phyloP scores from a whole-genome alignment of 768 basidiomycete species.

The Antrodiella citrinella region DNA sequence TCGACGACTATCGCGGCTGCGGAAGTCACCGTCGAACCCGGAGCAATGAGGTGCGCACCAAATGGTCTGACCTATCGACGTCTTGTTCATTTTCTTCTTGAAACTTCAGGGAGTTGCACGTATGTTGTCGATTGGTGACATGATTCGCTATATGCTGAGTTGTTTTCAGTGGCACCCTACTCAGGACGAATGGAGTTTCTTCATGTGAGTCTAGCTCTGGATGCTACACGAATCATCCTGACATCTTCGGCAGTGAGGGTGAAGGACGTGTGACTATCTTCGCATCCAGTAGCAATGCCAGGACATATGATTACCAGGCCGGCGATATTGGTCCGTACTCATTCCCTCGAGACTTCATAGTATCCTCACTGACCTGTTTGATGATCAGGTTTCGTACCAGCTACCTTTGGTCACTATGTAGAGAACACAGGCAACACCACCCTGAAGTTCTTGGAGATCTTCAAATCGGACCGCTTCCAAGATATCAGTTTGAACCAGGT shows the following conservation, averaged over 20 bases:
- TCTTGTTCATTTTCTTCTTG: neutral
- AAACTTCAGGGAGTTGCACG: constrained; percentile 9
- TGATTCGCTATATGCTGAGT: neutral
- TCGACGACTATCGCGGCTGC: constrained; percentile 48
- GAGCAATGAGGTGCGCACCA: constrained; percentile 56
- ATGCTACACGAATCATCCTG: constrained; percentile 1
- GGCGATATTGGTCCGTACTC: constrained; percentile 45
- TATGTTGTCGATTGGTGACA: constrained; percentile 5
- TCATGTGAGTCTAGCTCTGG: constrained; percentile 8
- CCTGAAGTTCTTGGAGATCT: constrained; percentile 32
- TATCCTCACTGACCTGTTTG: neutral
- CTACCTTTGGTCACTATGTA: constrained; percentile 44
- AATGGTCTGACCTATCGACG: neutral
- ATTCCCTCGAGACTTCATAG: neutral
- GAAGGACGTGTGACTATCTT: constrained; percentile 48
- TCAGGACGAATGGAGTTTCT: constrained; percentile 49
- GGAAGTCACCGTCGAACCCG: constrained; percentile 50
- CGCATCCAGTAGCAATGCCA: constrained; percentile 41
- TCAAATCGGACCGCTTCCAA: constrained; percentile 25
- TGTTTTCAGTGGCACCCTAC: constrained; percentile 62
- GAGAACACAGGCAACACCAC: constrained; percentile 35
- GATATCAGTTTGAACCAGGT: constrained; percentile 25
- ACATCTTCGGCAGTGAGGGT: constrained; percentile 35
- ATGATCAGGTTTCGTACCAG: constrained; percentile 49
- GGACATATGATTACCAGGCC: constrained; percentile 53